Evolutionary conservation across 176 grass and related monocot genomes (phyloP).

Genomic region (Musa troglodytarum): DNA sequence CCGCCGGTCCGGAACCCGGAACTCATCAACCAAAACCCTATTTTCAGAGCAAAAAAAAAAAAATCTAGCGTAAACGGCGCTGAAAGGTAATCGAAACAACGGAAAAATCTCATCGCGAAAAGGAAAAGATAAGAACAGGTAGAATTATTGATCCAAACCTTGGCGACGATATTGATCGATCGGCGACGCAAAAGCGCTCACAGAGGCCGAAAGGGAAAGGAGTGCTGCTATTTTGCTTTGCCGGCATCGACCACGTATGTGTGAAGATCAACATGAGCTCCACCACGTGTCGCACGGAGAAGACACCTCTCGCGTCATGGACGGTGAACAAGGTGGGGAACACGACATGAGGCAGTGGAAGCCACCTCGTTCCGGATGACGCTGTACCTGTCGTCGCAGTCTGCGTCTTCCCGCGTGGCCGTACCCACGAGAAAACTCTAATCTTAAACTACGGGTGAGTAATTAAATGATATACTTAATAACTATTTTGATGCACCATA

Average conservation of each 20-base stretch:
- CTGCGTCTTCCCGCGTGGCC: too few relatives aligned
- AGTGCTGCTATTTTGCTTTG: neutral
- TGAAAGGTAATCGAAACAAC: neutral
- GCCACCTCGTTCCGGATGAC: neutral
- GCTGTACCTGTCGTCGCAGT: too few relatives aligned
- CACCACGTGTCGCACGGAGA: conserved; percentile 11
- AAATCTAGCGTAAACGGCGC: neutral
- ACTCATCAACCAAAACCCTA: neutral
- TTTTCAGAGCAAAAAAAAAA: neutral
- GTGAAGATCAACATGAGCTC: neutral
- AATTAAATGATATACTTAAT: too few relatives aligned
- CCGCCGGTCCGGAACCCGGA: neutral
- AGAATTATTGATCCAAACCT: too few relatives aligned
- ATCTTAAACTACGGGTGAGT: too few relatives aligned
- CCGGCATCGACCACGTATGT: neutral
- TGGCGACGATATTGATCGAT: neutral
- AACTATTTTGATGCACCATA: too few relatives aligned
- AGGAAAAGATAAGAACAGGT: neutral
- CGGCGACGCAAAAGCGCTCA: neutral
- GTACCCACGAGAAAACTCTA: too few relatives aligned
- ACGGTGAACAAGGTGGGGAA: conserved; percentile 3
- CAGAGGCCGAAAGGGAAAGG: neutral
- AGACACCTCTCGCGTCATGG: conserved; percentile 6
- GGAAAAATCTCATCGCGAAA: neutral
- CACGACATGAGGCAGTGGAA: neutral